Evolutionary conservation across 805 yeast genomes (phyloP).

Genomic region (Ogataea minuta): DNA sequence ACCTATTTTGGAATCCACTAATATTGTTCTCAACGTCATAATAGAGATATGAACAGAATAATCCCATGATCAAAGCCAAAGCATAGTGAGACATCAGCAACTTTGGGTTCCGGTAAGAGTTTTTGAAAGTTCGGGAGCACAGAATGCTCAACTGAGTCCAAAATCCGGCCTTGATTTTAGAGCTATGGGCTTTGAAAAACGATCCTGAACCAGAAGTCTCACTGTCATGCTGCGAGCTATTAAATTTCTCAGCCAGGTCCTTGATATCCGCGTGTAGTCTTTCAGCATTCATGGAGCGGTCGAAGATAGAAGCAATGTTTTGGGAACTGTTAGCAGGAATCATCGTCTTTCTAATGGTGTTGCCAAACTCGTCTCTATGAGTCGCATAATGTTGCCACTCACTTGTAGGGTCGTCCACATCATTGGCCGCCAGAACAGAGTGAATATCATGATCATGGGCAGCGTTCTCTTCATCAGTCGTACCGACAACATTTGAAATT

Average conservation of each 20-base stretch:
- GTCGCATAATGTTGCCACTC: slow-evolving; percentile 88
- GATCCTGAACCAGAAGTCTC: slow-evolving; percentile 14
- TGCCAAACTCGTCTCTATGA: slow-evolving; percentile 68
- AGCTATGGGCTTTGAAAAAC: slow-evolving; percentile 31
- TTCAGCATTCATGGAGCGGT: slow-evolving; percentile 37
- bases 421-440: slow-evolving; percentile 22
- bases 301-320: slow-evolving; percentile 24
- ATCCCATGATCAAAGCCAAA: slow-evolving; percentile 71
- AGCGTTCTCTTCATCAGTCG: slow-evolving; percentile 17
- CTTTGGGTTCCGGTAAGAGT: slow-evolving; percentile 88
- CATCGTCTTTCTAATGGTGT: slow-evolving; percentile 18
- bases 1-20: slow-evolving; percentile 92
- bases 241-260: slow-evolving; percentile 18
- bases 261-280: slow-evolving; percentile 42
- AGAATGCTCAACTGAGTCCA: slow-evolving; percentile 67
- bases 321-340: slow-evolving; percentile 5
- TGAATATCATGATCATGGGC: slow-evolving; percentile 34
- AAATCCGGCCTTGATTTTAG: slow-evolving; percentile 54
- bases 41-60: slow-evolving; percentile 83
- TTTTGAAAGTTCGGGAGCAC: slow-evolving; percentile 85
- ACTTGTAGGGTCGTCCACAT: slow-evolving; percentile 53
- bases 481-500: background rate
- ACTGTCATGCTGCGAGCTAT: slow-evolving; percentile 11
- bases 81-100: slow-evolving; percentile 82
- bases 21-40: slow-evolving; percentile 83